Evolutionary conservation across 441 rosid species (phyloP), one percentile per base, ranked within the genome.

Genomic region (Geranium incanum): DNA sequence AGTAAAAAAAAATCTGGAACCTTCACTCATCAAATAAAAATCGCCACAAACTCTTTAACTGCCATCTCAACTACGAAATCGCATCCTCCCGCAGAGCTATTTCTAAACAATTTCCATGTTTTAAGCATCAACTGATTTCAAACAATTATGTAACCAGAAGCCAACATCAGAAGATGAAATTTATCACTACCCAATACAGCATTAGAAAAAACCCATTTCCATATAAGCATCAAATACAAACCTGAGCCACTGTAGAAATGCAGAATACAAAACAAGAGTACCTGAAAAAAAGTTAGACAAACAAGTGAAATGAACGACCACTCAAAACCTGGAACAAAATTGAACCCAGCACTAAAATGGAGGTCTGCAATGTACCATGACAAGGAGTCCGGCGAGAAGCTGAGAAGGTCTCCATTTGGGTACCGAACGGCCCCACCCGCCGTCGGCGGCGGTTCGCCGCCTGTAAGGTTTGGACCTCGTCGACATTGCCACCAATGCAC

Each of bases 221-320:
- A 41, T 41, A 41, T 7, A 41, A 8, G 11, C 7, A 41, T 41
- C 41, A 64, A 63, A 57, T 38, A 48, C 81, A 72, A 71, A 87
- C 89, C 89, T 84, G 89, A 77, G 70, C 83, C 83, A 43, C 78
- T 64, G 60, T 72, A 73, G 15, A 81, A 71, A 67, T 81, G 78
- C 36, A 72, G 78, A 68, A 84, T 75, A 66, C 83, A 57, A 71
- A 87, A 57, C 63, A 83, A 57, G 4, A 71, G 75, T 21, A 77
- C 86, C 91, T 83, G 83, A 69, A 66, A 79, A 75, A 15, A 13
- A 52, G 5, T 15, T 3, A 41, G 11, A n/a, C 6, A 52, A 52
- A 52, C 12, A 52, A 52, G 1, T n/a, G 59, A 52, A 52, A 41
- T 7, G 12, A 52, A 41, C 1, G 48, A 41, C 13, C 16, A 15